Base-by-base conservation (phyloP, 805 yeast genomes). In the Soucietia sequanensis region DNA sequence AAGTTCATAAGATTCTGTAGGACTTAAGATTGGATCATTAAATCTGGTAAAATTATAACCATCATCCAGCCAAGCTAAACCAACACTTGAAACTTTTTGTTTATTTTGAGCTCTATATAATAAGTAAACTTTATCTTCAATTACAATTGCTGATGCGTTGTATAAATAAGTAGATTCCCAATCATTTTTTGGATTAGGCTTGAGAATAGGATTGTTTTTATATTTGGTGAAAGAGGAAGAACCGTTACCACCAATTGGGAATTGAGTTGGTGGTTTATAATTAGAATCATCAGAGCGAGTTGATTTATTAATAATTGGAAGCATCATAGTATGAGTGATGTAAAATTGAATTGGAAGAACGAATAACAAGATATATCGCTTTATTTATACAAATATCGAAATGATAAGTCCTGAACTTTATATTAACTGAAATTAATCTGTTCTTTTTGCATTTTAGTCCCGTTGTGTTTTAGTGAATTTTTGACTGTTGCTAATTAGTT, bases 181-280 rank as follows among this genome's bases (percentile, higher is more conserved):
- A 23, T 62, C 68, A 22, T 47, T 40, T 2, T 49, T 47, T 3
- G 70, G 71, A 41, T 67, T 49, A 4, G 72, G 72, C 4, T 31
- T 49, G 23, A 67, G 43, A 16, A 67, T 63, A 1, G 72, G 72
- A 37, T 67, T 67, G 14, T 53, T 32, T n/a, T 37, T 32, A 43
- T 64, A 64, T 37, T 52, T 59, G 12, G 44, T 43, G 42, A 67
- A 67, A n/a, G 32, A 28, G 10, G 72, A 72, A n/a, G n/a, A n/a
- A n/a, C n/a, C n/a, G n/a, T n/a, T n/a, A n/a, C n/a, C n/a, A 0
- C 72, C 72, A 31, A 67, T 56, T 7, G 72, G 72, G 47, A 65
- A 67, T 15, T 49, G 42, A 2, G 38, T 45, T 4, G 71, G 72
- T 0, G 68, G 52, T 21, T 35, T 48, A 38, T 65, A 65, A 39